Base-by-base conservation (phyloP, 83 land plant genomes). In the Larix sibirica region DNA sequence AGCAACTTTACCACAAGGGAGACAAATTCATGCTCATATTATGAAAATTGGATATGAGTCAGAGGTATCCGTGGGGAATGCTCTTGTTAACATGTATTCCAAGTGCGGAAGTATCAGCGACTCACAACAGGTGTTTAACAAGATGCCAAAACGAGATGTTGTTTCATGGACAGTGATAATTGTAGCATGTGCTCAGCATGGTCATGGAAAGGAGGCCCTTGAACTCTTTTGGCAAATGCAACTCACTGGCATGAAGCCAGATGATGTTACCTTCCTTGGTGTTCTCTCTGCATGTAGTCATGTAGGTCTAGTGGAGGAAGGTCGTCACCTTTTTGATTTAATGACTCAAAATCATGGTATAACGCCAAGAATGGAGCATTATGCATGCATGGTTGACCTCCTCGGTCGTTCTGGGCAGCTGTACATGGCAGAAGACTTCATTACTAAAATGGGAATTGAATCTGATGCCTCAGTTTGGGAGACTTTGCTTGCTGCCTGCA, bases 231-330 rank as follows among this genome's bases (percentile, higher is more conserved):
- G 88, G 54, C 56, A 83, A 14, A 86, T 92, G 92, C 61, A 82
- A 16, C 20, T 0, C 17, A 80, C 69, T 23, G 86, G 84, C 16
- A 79, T 86, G 12, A 71, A 83, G 58, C 90, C 90, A 21, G 86
- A 86, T 65, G 78, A 86, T 33, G 79, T 92, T 31, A 88, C 94
- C 3, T 85, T 88, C 78, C 56, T 86, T 92, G 85, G 82, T 83
- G 86, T 90, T 28, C 83, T 92, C 38, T 88, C 90, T 61, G 92
- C 92, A 42, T 92, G 94, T 63, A 87, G 94, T 73, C 93, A 91
- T 84, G 77, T 85, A 61, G 91, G 93, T 63, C 83, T 83, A 20
- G 86, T 89, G 20, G 83, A 87, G 18, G 84, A 87, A 78, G 94
- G 94, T 17, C 77, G 77, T 66, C 26, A 56, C 47, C 86, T 76